phyloP scores from a whole-genome alignment of 176 grass and related monocot species.

The Panicum miliaceum region DNA sequence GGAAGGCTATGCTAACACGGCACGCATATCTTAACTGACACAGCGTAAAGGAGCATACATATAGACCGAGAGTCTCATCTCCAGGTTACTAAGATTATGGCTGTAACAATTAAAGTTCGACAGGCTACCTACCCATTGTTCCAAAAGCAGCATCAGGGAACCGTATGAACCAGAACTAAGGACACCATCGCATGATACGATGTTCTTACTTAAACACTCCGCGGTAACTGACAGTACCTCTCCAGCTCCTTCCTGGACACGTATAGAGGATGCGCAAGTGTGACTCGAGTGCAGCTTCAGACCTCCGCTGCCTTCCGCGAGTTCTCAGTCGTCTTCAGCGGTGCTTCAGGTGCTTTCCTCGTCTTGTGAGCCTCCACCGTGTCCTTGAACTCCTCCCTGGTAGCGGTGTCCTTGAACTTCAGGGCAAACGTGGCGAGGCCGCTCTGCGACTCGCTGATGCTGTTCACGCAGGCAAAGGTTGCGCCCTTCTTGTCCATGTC shows the following conservation, averaged over 20 bases:
- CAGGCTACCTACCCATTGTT: slow-evolving; percentile 36
- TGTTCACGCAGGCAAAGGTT: slow-evolving; percentile 91
- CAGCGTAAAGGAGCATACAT: not conserved
- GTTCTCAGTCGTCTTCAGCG: slow-evolving; percentile 46
- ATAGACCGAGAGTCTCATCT: slow-evolving; percentile 8
- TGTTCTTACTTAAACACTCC: slow-evolving; percentile 13
- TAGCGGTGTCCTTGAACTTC: slow-evolving; percentile 82
- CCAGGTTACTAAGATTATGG: slow-evolving; percentile 43
- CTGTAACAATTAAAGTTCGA: slow-evolving; percentile 27
- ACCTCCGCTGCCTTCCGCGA: slow-evolving; percentile 48
- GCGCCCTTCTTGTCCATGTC: slow-evolving; percentile 97
- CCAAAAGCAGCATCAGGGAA: slow-evolving; percentile 40
- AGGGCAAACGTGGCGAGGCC: slow-evolving; percentile 73
- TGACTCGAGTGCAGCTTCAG: slow-evolving; percentile 11
- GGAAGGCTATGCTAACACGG: too few relatives aligned
- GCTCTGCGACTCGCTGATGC: slow-evolving; percentile 59
- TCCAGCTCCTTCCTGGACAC: slow-evolving; percentile 13
- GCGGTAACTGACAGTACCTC: slow-evolving; percentile 34
- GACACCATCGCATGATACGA: slow-evolving; percentile 17
- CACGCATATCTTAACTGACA: not conserved
- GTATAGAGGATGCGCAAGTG: not conserved
- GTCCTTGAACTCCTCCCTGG: slow-evolving; percentile 78
- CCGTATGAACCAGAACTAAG: slow-evolving; percentile 26
- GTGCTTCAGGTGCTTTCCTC: slow-evolving; percentile 12
- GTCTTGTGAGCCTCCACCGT: slow-evolving; percentile 57